phyloP scores from a whole-genome alignment of 208 protist species.

The Acanthamoeba sp. region DNA sequence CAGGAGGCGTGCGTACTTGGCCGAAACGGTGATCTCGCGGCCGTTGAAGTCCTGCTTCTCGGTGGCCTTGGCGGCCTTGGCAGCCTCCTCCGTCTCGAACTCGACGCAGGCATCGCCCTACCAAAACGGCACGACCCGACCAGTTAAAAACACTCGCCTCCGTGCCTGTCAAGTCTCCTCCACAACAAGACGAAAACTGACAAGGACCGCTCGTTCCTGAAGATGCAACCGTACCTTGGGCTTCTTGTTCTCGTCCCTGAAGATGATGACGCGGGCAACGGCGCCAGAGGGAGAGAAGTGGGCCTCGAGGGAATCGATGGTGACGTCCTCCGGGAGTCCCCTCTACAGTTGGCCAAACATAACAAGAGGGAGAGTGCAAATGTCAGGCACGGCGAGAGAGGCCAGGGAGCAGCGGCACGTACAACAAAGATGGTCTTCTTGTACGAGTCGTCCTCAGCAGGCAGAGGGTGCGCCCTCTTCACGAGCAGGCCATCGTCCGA shows the following conservation, averaged over 20 bases:
- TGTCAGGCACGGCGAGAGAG: no score
- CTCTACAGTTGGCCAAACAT: slow-evolving; percentile 11
- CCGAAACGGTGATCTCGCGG: neutral
- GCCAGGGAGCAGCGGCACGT: no score
- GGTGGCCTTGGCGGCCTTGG: neutral
- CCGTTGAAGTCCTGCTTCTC: neutral
- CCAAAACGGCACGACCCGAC: neutral
- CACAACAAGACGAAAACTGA: neutral
- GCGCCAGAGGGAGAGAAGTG: slow-evolving; percentile 13
- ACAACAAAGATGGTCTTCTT: slow-evolving; percentile 29
- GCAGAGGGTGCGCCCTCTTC: slow-evolving; percentile 29
- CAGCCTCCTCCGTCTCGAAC: slow-evolving; percentile 48
- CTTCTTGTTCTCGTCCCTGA: slow-evolving; percentile 67
- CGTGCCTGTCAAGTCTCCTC: no score
- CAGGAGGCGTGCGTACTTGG: neutral
- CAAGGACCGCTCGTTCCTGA: no score
- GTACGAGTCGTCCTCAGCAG: slow-evolving; percentile 27
- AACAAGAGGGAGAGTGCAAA: neutral
- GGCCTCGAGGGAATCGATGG: slow-evolving; percentile 43
- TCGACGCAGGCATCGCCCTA: slow-evolving; percentile 54
- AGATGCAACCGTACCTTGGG: neutral
- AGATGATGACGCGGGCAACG: slow-evolving; percentile 13
- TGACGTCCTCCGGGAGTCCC: slow-evolving; percentile 38
- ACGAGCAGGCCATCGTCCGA: slow-evolving; percentile 36
- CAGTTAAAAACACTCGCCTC: no score